Conservation (phyloP, 1,284 basidiomycete species). For the Irpex lacteus region DNA sequence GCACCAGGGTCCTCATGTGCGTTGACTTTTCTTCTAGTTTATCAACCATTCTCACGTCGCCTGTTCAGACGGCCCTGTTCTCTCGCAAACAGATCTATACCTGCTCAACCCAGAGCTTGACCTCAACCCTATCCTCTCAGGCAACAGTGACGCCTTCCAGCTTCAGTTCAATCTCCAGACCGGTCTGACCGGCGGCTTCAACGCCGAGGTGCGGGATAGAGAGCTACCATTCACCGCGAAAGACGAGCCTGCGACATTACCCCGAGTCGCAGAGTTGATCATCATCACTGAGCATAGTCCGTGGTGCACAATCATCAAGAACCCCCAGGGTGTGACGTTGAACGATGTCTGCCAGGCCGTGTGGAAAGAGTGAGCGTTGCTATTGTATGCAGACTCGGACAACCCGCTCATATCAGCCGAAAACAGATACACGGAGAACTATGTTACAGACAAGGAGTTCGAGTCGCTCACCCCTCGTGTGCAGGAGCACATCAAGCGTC, state of each 20-base stretch:
- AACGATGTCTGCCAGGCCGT: constrained; percentile 64
- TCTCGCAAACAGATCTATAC: constrained; percentile 73
- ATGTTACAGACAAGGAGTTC: constrained; percentile 66
- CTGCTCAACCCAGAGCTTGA: constrained; percentile 61
- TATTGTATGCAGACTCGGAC: too few species aligned
- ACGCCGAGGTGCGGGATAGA: constrained; percentile 51
- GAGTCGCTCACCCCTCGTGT: constrained; percentile 52
- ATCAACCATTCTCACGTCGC: not conserved
- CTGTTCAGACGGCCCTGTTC: constrained; percentile 66
- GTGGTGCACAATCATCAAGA: constrained; percentile 77
- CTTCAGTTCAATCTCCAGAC: constrained; percentile 70
- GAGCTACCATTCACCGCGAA: constrained; percentile 63
- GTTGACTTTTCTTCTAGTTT: constrained; percentile 6
- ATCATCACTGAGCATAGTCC: constrained; percentile 71
- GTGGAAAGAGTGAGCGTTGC: constrained; percentile 63
- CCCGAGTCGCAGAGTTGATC: constrained; percentile 69
- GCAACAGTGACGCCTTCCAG: constrained; percentile 47
- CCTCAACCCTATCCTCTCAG: constrained; percentile 66
- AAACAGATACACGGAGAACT: constrained; percentile 64
- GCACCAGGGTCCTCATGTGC: constrained; percentile 27
- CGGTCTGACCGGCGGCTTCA: constrained; percentile 55
- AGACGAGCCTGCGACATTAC: constrained; percentile 77
- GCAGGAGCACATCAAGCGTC: constrained; percentile 68
- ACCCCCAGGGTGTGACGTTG: constrained; percentile 69
- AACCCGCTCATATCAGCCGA: too few species aligned